These are phyloP conservation scores for Ambrosia artemisiifolia DNA, from an alignment of 129 eudicot species.

Conservation along the genomic window DNA sequence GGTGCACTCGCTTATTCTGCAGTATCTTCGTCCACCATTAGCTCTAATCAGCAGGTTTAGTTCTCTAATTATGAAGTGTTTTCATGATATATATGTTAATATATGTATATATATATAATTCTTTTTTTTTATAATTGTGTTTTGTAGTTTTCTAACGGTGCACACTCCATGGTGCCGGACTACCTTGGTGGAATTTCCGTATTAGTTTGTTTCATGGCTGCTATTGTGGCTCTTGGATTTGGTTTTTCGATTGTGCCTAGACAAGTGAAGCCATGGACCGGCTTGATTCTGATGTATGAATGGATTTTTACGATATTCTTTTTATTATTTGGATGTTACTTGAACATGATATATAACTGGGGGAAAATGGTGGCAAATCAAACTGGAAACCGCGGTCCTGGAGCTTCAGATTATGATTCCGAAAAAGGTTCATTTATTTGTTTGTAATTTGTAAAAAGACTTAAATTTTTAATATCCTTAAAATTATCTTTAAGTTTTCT, in stretches of 20 bases:
- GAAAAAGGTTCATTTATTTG: conserved; percentile 63
- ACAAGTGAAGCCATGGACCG: conserved; percentile 95
- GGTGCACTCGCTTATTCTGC: conserved; percentile 56
- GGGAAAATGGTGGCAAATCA: conserved; percentile 64
- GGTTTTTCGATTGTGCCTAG: conserved; percentile 72
- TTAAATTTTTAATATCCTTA: background rate
- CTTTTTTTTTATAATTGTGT: background rate
- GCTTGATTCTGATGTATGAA: conserved; percentile 82
- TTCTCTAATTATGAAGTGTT: background rate
- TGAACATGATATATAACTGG: conserved; percentile 64
- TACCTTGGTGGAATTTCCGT: conserved; percentile 67
- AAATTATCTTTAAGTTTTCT: too few relatives aligned
- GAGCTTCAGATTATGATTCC: conserved; percentile 59
- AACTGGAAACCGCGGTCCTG: conserved; percentile 47
- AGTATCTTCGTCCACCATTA: conserved; percentile 59
- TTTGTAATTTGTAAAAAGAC: background rate
- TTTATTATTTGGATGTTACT: conserved; percentile 71
- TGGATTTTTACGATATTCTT: conserved; percentile 84
- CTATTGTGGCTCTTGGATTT: conserved; percentile 64
- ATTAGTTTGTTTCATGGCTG: conserved; percentile 55
- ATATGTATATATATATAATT: background rate
- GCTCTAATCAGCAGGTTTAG: conserved; percentile 54
- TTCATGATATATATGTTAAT: too few relatives aligned
- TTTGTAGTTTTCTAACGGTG: conserved; percentile 50
- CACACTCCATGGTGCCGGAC: conserved; percentile 62